Conservation (phyloP, 2,329 filamentous ascomycete species). For the Cercospora sp. region DNA sequence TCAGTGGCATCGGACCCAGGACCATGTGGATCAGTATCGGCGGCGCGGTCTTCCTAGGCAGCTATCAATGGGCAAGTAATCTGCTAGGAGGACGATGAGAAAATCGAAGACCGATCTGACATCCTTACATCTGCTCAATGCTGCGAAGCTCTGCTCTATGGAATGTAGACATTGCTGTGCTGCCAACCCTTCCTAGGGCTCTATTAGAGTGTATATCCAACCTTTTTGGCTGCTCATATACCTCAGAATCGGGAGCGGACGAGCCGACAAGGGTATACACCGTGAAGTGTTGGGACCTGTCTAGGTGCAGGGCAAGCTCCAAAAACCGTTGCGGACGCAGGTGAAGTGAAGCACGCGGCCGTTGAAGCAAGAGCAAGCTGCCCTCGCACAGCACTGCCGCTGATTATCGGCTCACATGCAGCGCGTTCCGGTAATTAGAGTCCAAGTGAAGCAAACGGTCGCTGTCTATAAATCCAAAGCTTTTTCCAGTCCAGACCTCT, state of each 20-base stretch:
- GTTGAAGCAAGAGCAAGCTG: neutral
- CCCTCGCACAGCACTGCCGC: neutral
- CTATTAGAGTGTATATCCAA: neutral
- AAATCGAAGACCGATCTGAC: neutral
- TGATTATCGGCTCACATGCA: neutral
- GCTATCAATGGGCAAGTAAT: slow-evolving; percentile 87
- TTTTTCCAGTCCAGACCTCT: neutral
- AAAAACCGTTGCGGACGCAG: neutral
- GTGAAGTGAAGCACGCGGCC: neutral
- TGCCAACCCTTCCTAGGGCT: neutral
- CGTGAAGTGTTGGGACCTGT: neutral
- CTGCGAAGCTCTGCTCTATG: neutral
- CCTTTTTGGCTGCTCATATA: neutral
- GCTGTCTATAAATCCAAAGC: neutral
- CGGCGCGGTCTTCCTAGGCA: slow-evolving; percentile 90
- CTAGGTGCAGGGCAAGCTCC: neutral
- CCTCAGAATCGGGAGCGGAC: neutral
- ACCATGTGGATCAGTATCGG: slow-evolving; percentile 94
- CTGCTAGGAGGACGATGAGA: slow-evolving; percentile 55
- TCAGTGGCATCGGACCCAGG: slow-evolving; percentile 74
- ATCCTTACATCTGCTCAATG: neutral
- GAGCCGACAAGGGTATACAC: neutral
- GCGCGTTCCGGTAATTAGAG: neutral
- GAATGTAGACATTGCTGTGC: neutral
- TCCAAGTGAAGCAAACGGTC: neutral